Percentiles rank a stretch among this genome's conserved stretches.
phyloP scores from a whole-genome alignment of 2,329 filamentous ascomycete genomes.

The Beauveria medogensis region DNA sequence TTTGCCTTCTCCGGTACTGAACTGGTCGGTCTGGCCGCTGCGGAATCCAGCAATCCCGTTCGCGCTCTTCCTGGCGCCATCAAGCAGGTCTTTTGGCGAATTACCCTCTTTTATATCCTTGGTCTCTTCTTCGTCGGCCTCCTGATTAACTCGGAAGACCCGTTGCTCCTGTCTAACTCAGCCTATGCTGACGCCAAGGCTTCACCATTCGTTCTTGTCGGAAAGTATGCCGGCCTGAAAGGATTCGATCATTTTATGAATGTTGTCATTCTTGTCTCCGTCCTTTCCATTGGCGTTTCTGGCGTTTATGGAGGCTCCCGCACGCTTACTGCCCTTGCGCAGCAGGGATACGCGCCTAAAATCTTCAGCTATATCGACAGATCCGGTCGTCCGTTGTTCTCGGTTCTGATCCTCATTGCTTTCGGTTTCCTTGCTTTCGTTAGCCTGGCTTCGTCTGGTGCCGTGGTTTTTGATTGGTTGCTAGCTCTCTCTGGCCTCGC shows the following conservation, averaged over 20 bases:
- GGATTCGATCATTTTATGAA: slow-evolving; percentile 47
- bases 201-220: slow-evolving; percentile 45
- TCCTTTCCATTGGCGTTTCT: slow-evolving; percentile 47
- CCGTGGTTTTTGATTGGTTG: slow-evolving; percentile 54
- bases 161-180: slow-evolving; percentile 34
- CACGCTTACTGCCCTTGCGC: slow-evolving; percentile 46
- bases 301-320: slow-evolving; percentile 47
- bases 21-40: slow-evolving; percentile 61
- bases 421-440: slow-evolving; percentile 42
- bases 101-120: slow-evolving; percentile 42
- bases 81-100: slow-evolving; percentile 60
- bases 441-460: slow-evolving; percentile 36
- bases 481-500: slow-evolving; percentile 55
- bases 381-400: slow-evolving; percentile 41
- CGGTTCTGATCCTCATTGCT: slow-evolving; percentile 36
- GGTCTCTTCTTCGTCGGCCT: slow-evolving; percentile 42
- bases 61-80: slow-evolving; percentile 69
- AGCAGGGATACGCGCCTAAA: slow-evolving; percentile 48
- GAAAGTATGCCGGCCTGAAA: slow-evolving; percentile 36
- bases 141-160: slow-evolving; percentile 34
- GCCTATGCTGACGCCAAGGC: slow-evolving; percentile 34
- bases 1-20: slow-evolving; percentile 63
- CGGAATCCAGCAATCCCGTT: slow-evolving; percentile 58
- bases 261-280: slow-evolving; percentile 44
- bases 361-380: slow-evolving; percentile 46